Percentiles rank a stretch among this genome's conserved stretches.
These are phyloP conservation scores for Beta corolliflora DNA, from an alignment of 179 eudicot genomes.

Conservation along the genomic window DNA sequence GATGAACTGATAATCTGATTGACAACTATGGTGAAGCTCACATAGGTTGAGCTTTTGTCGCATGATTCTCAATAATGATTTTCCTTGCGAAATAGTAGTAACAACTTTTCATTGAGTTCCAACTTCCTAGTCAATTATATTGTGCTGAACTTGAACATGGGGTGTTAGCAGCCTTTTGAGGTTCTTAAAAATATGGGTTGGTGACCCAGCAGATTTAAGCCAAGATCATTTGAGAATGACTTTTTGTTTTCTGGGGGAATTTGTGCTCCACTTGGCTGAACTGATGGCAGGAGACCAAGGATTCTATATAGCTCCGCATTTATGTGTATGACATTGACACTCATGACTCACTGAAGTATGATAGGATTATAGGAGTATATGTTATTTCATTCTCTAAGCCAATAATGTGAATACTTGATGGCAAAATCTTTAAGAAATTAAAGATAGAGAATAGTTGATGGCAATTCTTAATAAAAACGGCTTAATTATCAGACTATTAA, in stretches of 20 bases:
- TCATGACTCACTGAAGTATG: too few species aligned
- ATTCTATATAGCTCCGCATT: background rate
- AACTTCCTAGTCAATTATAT: background rate
- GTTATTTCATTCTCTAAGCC: too few species aligned
- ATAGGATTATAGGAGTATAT: too few species aligned
- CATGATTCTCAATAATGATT: background rate
- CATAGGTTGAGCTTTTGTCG: background rate
- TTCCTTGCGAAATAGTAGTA: background rate
- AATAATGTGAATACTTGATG: too few species aligned
- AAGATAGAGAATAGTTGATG: too few species aligned
- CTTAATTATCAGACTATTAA: too few species aligned
- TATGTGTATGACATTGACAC: too few species aligned
- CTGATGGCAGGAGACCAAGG: background rate
- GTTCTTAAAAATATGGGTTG: background rate
- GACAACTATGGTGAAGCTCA: background rate
- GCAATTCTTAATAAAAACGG: too few species aligned
- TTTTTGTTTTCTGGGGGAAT: background rate
- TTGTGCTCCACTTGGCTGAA: conserved; percentile 2
- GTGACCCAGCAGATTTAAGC: background rate
- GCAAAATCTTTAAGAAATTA: too few species aligned
- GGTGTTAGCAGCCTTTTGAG: background rate
- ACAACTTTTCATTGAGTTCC: background rate
- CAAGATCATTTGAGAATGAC: background rate
- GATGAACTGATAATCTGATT: too few species aligned
- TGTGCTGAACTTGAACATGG: background rate